phyloP scores from a whole-genome alignment of 768 basidiomycete species.

The Suillus subluteus region DNA sequence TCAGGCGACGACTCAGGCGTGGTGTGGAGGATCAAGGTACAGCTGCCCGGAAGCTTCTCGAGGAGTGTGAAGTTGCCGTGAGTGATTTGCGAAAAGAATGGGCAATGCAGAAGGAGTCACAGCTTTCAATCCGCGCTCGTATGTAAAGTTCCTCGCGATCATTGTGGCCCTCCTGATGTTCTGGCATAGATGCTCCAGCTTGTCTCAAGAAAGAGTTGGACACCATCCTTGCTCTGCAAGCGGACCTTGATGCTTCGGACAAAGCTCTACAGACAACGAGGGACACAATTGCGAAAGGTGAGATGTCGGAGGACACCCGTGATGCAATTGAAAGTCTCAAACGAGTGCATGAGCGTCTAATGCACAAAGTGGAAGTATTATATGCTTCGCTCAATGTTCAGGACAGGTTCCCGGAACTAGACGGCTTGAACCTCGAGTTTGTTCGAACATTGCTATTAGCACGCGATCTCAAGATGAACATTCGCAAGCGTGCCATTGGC shows the following conservation, averaged over 20 bases:
- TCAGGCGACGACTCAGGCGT: too few relatives aligned
- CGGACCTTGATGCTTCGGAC: slow-evolving; percentile 29
- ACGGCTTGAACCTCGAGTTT: slow-evolving; percentile 21
- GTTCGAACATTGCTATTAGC: slow-evolving; percentile 15
- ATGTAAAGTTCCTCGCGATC: background rate
- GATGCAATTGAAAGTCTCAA: slow-evolving; percentile 24
- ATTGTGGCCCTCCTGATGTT: background rate
- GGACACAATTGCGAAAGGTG: slow-evolving; percentile 12
- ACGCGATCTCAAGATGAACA: slow-evolving; percentile 14
- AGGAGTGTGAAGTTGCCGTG: too few relatives aligned
- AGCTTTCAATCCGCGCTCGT: background rate
- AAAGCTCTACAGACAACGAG: slow-evolving; percentile 20
- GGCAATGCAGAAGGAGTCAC: too few relatives aligned
- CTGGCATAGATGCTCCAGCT: slow-evolving; percentile 27
- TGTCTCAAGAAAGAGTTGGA: slow-evolving; percentile 38
- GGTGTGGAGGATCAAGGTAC: too few relatives aligned
- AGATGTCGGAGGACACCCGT: slow-evolving; percentile 12
- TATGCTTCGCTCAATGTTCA: slow-evolving; percentile 39
- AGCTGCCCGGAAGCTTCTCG: too few relatives aligned
- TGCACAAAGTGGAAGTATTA: slow-evolving; percentile 32
- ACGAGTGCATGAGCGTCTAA: slow-evolving; percentile 18
- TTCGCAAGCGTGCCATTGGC: slow-evolving; percentile 7
- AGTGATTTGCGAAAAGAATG: too few relatives aligned
- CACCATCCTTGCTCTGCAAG: slow-evolving; percentile 33
- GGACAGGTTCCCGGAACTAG: slow-evolving; percentile 36